A percentile compares a stretch with the other conserved stretches of the same genome.
Evolutionary conservation across 305 asterid species (phyloP).

Genomic region (Plantago coronopus): DNA sequence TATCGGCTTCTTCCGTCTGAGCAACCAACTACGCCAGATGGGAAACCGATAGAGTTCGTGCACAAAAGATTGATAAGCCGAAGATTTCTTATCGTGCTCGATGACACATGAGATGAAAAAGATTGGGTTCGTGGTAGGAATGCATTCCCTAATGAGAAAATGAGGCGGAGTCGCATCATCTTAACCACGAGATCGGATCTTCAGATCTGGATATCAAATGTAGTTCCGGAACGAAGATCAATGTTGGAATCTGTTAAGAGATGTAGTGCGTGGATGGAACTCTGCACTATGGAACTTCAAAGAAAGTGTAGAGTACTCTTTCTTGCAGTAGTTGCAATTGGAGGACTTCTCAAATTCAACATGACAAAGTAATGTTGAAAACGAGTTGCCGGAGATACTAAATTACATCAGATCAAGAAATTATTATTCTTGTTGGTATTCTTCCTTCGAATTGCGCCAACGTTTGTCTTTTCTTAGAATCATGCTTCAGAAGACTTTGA

Average conservation of each 20-base stretch:
- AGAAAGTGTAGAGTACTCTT: neutral
- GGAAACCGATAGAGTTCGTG: neutral
- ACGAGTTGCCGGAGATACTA: too few relatives aligned
- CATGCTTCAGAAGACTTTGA: conserved; percentile 4
- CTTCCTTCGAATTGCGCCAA: neutral
- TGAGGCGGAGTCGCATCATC: too few relatives aligned
- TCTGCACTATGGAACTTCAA: neutral
- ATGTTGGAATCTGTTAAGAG: neutral
- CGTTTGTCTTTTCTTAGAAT: neutral
- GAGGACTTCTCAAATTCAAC: neutral
- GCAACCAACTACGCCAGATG: neutral
- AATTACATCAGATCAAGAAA: neutral
- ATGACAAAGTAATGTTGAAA: neutral
- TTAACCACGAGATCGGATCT: neutral
- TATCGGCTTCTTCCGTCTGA: neutral
- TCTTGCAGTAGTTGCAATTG: neutral
- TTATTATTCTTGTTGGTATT: neutral
- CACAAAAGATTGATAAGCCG: neutral
- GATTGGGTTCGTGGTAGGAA: neutral
- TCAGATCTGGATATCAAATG: neutral
- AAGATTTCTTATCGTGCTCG: conserved; percentile 1
- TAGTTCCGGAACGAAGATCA: neutral
- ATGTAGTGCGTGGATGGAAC: neutral
- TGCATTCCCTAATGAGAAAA: neutral
- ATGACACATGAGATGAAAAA: neutral